Conservation (phyloP, 306 rosid genomes). For the Canavalia gladiata region DNA sequence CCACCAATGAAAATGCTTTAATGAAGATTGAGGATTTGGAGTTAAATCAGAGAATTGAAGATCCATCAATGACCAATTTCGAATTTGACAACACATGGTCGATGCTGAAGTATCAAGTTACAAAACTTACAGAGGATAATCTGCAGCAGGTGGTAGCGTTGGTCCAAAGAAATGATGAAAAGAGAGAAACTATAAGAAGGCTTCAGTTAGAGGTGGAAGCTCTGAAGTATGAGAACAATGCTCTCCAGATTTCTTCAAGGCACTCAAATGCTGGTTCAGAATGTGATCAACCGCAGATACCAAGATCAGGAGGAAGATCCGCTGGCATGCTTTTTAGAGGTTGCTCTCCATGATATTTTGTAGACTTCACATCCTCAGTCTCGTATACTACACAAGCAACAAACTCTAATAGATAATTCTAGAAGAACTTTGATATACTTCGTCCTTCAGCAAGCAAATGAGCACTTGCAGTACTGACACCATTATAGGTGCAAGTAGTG, state of each 20-base stretch:
- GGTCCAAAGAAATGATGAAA: slow-evolving; percentile 64
- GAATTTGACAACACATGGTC: slow-evolving; percentile 50
- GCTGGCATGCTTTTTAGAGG: slow-evolving; percentile 52
- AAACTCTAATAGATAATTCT: slow-evolving; percentile 10
- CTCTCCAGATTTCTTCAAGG: slow-evolving; percentile 53
- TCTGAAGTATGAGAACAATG: slow-evolving; percentile 57
- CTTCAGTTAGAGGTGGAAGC: slow-evolving; percentile 58
- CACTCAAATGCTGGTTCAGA: slow-evolving; percentile 53
- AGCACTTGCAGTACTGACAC: background rate
- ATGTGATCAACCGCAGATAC: slow-evolving; percentile 43
- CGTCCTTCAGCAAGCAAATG: slow-evolving; percentile 35
- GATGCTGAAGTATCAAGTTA: slow-evolving; percentile 44
- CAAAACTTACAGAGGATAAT: slow-evolving; percentile 62
- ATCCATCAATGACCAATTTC: slow-evolving; percentile 37
- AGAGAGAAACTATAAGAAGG: slow-evolving; percentile 64
- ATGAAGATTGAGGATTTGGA: slow-evolving; percentile 42
- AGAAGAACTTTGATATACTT: slow-evolving; percentile 19
- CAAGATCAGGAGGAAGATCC: slow-evolving; percentile 46
- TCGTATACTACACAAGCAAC: slow-evolving; percentile 25
- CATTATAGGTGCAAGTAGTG: background rate
- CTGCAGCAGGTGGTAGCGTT: slow-evolving; percentile 58
- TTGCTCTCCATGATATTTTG: slow-evolving; percentile 54
- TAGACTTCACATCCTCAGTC: slow-evolving; percentile 29
- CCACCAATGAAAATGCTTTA: slow-evolving; percentile 25
- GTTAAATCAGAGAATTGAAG: slow-evolving; percentile 39